Evolutionary conservation across 2,329 filamentous ascomycete species (phyloP).

Genomic region (Botryotinia convoluta): DNA sequence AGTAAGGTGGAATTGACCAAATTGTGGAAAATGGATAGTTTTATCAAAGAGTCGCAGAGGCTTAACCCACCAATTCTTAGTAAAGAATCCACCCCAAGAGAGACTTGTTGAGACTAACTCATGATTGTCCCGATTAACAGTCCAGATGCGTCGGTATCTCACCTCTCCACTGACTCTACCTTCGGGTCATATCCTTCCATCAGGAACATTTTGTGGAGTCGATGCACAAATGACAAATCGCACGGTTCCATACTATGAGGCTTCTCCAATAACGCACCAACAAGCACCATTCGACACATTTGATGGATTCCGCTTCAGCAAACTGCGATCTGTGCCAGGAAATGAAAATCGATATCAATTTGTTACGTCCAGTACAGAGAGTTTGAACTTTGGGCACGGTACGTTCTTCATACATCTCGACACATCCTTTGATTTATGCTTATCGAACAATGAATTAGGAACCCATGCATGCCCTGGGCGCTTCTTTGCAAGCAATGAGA

Average conservation of each 20-base stretch:
- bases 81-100: constrained; percentile 13
- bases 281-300: constrained; percentile 24
- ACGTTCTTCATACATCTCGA: neutral
- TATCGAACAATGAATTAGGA: constrained; percentile 26
- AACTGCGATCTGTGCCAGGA: constrained; percentile 28
- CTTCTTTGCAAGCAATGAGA: constrained; percentile 41
- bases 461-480: constrained; percentile 44
- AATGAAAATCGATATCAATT: constrained; percentile 38
- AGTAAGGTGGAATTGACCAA: constrained; percentile 11
- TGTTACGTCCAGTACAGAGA: constrained; percentile 39
- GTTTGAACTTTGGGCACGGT: constrained; percentile 44
- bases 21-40: constrained; percentile 19
- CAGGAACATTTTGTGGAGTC: constrained; percentile 22
- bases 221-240: constrained; percentile 15
- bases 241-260: constrained; percentile 16
- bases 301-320: constrained; percentile 33
- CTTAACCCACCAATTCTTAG: constrained; percentile 19
- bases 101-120: neutral
- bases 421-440: neutral
- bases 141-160: constrained; percentile 21
- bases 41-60: constrained; percentile 18
- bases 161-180: constrained; percentile 34
- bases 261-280: constrained; percentile 9
- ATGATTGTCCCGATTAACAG: neutral
- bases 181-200: constrained; percentile 37